Base-by-base conservation (phyloP, 2,329 filamentous ascomycete species). In the Venturia carpophila region DNA sequence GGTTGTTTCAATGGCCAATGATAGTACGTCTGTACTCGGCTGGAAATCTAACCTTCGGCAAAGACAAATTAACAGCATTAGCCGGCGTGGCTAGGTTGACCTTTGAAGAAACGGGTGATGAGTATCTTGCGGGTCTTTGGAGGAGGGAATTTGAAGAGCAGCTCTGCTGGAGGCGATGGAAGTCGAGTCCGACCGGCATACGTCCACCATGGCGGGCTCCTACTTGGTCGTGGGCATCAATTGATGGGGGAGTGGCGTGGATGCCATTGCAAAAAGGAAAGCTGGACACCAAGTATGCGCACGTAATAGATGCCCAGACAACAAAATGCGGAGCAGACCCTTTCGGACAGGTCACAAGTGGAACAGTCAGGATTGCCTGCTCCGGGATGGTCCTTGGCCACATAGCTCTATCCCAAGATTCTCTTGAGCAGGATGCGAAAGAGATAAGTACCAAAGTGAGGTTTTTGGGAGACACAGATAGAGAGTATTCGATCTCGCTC, bases 111-210 rank as follows among this genome's bases (percentile, higher is more conserved):
- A 61, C 58, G 21, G 58, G 58, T 37, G 58, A 61, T 21, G 41
- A 41, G 21, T 61, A 61, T 41, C 34, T 61, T n/a, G 58, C 58
- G 5, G 58, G 58, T 21, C 17, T 61, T 34, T 61, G 58, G 58
- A 41, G 41, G 10, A 13, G 10, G 15, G 24, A 55, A n/a, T 24
- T 55, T 34, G 49, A 55, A 55, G 49, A 55, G n/a, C 49, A 55
- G 24, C 24, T 55, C 9, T 55, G 49, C 27, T 55, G 49, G 49
- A 11, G 11, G 15, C 24, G 24, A 13, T 27, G 2, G 2, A 27
- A 55, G 7, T 55, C 49, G 7, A 1, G 30, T 30, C 24, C 49
- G 13, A 17, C 17, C 10, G 21, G 30, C 27, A 55, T 6, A 15
- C 49, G 49, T 13, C 49, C 49, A 9, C 24, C 13, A 11, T 55